Base-by-base conservation (phyloP, 768 basidiomycete species). In the Asterophora parasitica region DNA sequence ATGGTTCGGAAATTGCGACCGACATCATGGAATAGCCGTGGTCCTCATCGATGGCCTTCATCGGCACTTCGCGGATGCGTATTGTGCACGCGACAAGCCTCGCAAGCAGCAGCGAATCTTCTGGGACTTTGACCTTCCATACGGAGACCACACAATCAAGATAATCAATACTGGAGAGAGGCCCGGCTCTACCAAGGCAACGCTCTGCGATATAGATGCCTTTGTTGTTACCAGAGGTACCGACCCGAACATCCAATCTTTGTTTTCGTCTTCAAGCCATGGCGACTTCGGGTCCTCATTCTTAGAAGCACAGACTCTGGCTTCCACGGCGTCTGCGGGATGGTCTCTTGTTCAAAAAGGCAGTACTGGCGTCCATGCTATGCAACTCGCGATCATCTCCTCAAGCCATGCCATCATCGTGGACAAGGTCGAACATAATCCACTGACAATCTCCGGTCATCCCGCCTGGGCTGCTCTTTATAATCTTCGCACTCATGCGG, bases 341-440 rank as follows among this genome's bases (percentile, higher is more conserved):
- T 91, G 88, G 88, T 71, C 72, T 12, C 61, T 90, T 28, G 63
- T 61, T 27, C 82, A 86, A 62, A 70, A 75, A 43, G 88, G 88
- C 11, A 72, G 77, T 13, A 88, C 85, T 11, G 88, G 88, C 12
- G 83, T 90, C 10, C 70, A 79, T 48, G 88, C 88, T 2, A 89
- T 89, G 87, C 87, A 90, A 61, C 61, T 90, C 48, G 70, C 71
- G 5, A 65, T 90, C 49, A 72, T 90, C 52, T 90, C 88, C 4
- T 58, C 76, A 12, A 78, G 76, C 7, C 85, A 87, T 55, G 87
- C 79, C 12, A 64, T 90, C 52, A 73, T 92, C 41, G 61, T 92
- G 32, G 88, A 92, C 75, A 91, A 91, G 64, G 88, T 89, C 19
- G 88, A 89, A 61, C 87, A 90, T 63, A 91, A 92, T 58, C 88